phyloP scores from a whole-genome alignment of 768 basidiomycete species.

The Mycena kentingensis region DNA sequence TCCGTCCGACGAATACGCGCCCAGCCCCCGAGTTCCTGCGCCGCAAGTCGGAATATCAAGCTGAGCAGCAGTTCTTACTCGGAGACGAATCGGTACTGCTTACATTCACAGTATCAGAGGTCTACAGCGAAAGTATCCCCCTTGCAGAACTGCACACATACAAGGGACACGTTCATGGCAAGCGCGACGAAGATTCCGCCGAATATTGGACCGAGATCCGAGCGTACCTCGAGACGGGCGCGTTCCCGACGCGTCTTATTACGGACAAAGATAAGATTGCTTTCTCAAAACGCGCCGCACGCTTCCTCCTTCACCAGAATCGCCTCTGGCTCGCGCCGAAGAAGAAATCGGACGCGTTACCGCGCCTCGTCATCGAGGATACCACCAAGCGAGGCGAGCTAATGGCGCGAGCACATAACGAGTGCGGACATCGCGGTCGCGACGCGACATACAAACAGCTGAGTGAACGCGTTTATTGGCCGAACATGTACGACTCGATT shows the following conservation, averaged over 20 bases:
- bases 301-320: conserved; percentile 25
- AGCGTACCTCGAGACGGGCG: conserved; percentile 9
- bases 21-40: neutral
- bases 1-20: neutral
- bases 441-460: conserved; percentile 29
- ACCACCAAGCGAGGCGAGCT: conserved; percentile 7
- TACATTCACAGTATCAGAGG: neutral
- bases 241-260: conserved; percentile 4
- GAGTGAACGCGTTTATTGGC: conserved; percentile 37
- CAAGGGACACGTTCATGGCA: conserved; percentile 4
- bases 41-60: neutral
- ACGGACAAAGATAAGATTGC: conserved; percentile 1
- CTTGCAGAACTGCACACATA: neutral
- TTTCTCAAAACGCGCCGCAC: conserved; percentile 4
- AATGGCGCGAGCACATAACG: conserved; percentile 29
- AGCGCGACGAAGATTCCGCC: conserved; percentile 10
- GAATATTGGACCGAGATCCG: conserved; percentile 22
- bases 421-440: too few species aligned
- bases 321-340: conserved; percentile 22
- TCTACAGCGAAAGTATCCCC: conserved; percentile 8
- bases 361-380: conserved; percentile 29
- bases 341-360: conserved; percentile 6
- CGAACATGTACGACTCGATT: conserved; percentile 33
- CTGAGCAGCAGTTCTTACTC: neutral
- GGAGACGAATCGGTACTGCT: neutral